Evolutionary conservation across 352 stramenopile genomes (phyloP), one percentile per base, ranked within the genome.

Genomic region (Pythium aphanidermatum): DNA sequence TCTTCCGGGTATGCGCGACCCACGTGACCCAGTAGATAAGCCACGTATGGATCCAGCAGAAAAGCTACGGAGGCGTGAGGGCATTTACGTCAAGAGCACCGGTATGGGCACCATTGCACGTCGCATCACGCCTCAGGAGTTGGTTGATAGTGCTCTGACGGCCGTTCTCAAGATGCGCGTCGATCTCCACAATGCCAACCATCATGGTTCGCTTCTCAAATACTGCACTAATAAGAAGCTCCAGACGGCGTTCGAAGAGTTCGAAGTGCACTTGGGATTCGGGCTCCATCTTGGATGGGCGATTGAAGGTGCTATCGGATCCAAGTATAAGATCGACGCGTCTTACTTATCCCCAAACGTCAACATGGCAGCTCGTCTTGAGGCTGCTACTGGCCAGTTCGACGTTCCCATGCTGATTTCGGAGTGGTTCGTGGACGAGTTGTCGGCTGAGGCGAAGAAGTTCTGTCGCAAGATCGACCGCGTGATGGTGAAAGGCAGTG

Each of bases 291-390:
- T 97, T 14, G 96, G 96, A 12, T 99, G 96, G 96, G 96, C 96
- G 0, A 98, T 99, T 31, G 96, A 99, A 72, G 96, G 96, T 20
- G 95, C 95, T 1, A 98, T 99, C 45, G 96, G 96, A 21, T 98
- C 89, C 14, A 64, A 91, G 23, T 98, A 98, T 75, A 99, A 99
- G 64, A 97, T 99, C 38, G 96, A 99, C 68, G 96, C 95, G 23
- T 98, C 95, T 1, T 99, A 99, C 51, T 63, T 99, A 2, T 98
- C 91, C 3, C 95, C 95, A 5, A 95, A 98, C 60, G 95, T 98
- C 10, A 98, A 99, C 68, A 98, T 98, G 93, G 92, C 95, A 3
- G 92, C 88, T 13, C 82, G 95, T 37, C 84, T 99, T 46, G 96
- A 98, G 66, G 95, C 90, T 37, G 95, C 94, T 13, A 97, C 88